phyloP scores from a whole-genome alignment of 202 grass and related monocot species.

The Cymbopogon flexuosus region DNA sequence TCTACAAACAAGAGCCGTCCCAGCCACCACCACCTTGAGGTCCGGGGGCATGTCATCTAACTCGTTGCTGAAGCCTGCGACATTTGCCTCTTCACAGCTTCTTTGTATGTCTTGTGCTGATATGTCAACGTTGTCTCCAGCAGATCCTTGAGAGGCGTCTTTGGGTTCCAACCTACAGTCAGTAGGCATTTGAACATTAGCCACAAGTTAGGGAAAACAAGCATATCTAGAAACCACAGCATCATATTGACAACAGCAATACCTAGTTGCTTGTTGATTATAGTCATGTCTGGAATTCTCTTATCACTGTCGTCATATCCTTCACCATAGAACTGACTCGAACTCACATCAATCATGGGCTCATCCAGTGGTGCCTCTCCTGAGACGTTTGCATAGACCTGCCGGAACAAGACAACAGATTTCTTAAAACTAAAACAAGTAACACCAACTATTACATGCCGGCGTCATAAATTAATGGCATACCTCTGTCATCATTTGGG shows the following conservation, averaged over 20 bases:
- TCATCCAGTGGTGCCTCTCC: conserved; percentile 61
- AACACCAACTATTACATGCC: neutral
- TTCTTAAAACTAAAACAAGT: neutral
- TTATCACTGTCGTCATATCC: conserved; percentile 97
- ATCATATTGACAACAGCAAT: conserved; percentile 3
- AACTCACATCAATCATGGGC: conserved; percentile 76
- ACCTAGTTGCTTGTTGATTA: conserved; percentile 93
- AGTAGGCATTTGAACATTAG: neutral
- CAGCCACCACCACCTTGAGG: neutral
- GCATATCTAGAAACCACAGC: neutral
- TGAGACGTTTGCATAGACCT: conserved; percentile 87
- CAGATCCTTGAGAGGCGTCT: conserved; percentile 84
- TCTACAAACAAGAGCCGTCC: neutral
- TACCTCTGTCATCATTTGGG: conserved; percentile 87
- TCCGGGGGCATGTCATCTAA: conserved; percentile 33
- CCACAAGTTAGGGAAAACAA: neutral
- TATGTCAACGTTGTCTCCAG: conserved; percentile 88
- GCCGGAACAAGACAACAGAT: neutral
- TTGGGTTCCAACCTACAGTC: conserved; percentile 85
- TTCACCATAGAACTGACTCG: conserved; percentile 82
- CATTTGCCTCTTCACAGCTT: conserved; percentile 76
- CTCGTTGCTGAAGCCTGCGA: conserved; percentile 60
- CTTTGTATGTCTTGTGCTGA: conserved; percentile 94
- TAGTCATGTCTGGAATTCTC: conserved; percentile 85
- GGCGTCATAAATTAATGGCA: neutral